Evolutionary conservation across 257 asterid species (phyloP).

Genomic region (Forsythia viridissima): DNA sequence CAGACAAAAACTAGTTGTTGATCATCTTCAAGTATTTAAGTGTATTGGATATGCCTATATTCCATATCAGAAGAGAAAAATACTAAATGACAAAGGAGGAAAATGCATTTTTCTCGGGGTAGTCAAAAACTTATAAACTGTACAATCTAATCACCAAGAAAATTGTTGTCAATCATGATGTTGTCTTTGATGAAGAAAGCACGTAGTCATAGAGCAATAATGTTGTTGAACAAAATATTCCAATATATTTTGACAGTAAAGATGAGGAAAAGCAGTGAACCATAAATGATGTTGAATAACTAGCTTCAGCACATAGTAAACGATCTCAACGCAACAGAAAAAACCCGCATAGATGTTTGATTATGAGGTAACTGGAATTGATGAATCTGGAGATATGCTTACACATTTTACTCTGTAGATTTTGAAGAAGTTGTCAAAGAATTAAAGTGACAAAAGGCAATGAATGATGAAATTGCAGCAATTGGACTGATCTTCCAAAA

Average conservation of each 20-base stretch:
- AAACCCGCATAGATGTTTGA: background rate
- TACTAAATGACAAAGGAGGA: no score
- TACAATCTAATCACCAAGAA: background rate
- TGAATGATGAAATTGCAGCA: no score
- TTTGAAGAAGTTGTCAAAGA: no score
- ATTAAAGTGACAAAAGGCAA: no score
- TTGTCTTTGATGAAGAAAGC: no score
- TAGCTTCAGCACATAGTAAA: background rate
- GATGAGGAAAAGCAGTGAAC: no score
- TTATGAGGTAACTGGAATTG: background rate
- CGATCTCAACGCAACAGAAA: background rate
- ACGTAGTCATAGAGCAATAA: background rate
- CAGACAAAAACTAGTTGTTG: background rate
- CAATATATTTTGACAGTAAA: no score
- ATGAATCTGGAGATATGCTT: background rate
- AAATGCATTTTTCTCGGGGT: no score
- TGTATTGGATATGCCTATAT: background rate
- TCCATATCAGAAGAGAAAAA: background rate
- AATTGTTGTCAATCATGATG: background rate
- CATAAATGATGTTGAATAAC: no score
- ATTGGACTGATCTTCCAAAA: no score
- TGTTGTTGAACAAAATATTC: no score
- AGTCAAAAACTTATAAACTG: background rate
- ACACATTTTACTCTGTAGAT: no score
- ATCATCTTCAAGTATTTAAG: background rate